Evolutionary conservation across 2,329 filamentous ascomycete genomes (phyloP), one percentile per base, ranked within the genome.

Genomic region (Paradendryphiella salina): DNA sequence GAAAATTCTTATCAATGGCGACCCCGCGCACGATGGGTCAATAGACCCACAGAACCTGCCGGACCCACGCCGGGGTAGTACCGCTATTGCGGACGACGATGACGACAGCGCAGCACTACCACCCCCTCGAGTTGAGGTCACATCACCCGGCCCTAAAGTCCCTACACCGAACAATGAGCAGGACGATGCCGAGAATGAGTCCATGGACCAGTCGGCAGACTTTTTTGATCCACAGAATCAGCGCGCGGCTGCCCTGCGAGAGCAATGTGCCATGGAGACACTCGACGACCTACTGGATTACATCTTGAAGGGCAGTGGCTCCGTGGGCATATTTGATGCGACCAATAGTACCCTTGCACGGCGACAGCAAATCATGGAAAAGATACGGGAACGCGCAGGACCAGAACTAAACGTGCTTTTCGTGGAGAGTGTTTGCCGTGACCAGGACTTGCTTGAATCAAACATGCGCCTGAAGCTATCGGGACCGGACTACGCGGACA

Each of bases 401-500:
- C 88, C 89, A 53, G 84, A 86, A 59, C 80, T 99, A 17, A 93
- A 93, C 26, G 90, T 99, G 14, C 79, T 99, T 9, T 99, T 97
- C 72, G 87, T 99, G 21, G 94, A 99, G 77, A 96, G 90, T 65
- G 88, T 95, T 44, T 99, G 94, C 73, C 82, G 90, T 54, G 92
- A 97, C 63, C 80, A 89, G 52, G 84, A 84, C 60, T 79, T 97
- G 20, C 80, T 97, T 31, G 92, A 97, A 73, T 90, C 92, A 14
- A 97, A 97, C 69, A 97, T 97, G 91, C 90, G 93, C 21, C 78
- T 97, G 56, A 97, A 97, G 78, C 84, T 97, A 5, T 95, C 90
- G 3, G 94, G 94, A 0, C 94, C 94, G 0, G 94, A 99, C 73
- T 99, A 99, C 77, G 90, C 88, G 66, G 90, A 90, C 70, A 95